Base-by-base conservation (phyloP, 2,329 filamentous ascomycete genomes). In the Drechmeria coniospora region DNA sequence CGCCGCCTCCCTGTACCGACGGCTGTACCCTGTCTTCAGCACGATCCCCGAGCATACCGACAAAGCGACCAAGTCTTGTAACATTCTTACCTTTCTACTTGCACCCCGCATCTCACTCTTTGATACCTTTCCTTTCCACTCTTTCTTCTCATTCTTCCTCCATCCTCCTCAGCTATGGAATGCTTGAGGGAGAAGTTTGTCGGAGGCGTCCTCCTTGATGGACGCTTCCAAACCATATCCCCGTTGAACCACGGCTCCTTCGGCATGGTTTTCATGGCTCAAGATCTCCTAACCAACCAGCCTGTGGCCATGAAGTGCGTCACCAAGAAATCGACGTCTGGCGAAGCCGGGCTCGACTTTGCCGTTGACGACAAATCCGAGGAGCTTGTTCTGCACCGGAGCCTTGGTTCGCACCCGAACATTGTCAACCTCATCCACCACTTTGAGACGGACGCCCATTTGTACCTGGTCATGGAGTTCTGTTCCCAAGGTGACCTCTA, bases 241-340 rank as follows among this genome's bases (percentile, higher is more conserved):
- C 86, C 90, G 32, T 79, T 98, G 60, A 98, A 98, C 52, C 84
- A 94, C 68, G 90, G 90, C 43, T 95, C 90, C 31, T 98, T 95
- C 49, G 90, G 90, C 50, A 92, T 95, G 82, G 90, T 98, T 45
- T 94, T 94, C 57, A 76, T 84, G 58, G 90, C 87, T 34, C 78
- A 68, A 51, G 84, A 98, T 52, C 63, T 75, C 39, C 51, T 65
- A 38, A 92, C 80, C 34, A 71, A 75, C 42, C 65, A 90, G 33
- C 68, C 73, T 33, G 90, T 98, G 42, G 90, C 90, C 36, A 80
- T 98, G 68, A 98, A 98, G 61, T 94, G 87, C 54, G 62, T 95
- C 53, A 84, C 83, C 47, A 98, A 95, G 66, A 68, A 71, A 43
- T 63, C 68, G 8, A 72, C 78, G 25, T 57, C 69, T 25, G 61